Evolutionary conservation across 2,329 filamentous ascomycete genomes (phyloP), one percentile per base, ranked within the genome.

Genomic region (Fusarium concolor): DNA sequence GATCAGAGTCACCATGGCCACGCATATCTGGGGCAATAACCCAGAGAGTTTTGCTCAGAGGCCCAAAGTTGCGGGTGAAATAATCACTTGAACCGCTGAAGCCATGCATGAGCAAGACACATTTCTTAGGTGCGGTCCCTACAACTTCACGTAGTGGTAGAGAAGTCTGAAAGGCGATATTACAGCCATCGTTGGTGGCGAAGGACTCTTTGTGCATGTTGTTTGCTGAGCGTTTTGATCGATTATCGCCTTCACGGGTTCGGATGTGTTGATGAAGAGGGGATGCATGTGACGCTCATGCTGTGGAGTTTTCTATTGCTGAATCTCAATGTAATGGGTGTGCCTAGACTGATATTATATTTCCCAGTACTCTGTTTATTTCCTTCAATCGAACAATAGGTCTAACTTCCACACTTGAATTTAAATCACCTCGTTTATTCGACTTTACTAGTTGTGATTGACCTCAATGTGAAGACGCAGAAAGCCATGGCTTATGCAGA

Each of bases 11-110:
- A 24, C 72, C 72, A 45, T 74, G 72, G 2, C 72, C 72, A 26
- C 72, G 71, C 72, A 74, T 74, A 45, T 74, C 72, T 18, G 72
- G 72, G 4, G 72, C 72, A 46, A 74, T 20, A 33, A 74, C 64
- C 71, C 70, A 74, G 17, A 61, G n/a, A 9, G 55, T 62, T 15
- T 72, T 56, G 24, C 65, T 68, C 17, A 74, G 39, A 6, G 65
- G 52, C 10, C 45, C 49, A 22, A 67, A 62, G 55, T 74, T 74
- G 26, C 68, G 69, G 38, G 47, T 29, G 28, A 74, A 74, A 50
- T 74, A 74, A 45, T 74, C 72, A 42, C 72, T 71, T 12, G 72
- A 74, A 28, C 72, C 72, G 33, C 72, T 74, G 69, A 74, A 74
- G 29, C 72, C 72, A 44, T 74, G 72, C 71, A 74, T 74, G 44